phyloP scores from a whole-genome alignment of 345 rosid species.

The Bruguiera parviflora region DNA sequence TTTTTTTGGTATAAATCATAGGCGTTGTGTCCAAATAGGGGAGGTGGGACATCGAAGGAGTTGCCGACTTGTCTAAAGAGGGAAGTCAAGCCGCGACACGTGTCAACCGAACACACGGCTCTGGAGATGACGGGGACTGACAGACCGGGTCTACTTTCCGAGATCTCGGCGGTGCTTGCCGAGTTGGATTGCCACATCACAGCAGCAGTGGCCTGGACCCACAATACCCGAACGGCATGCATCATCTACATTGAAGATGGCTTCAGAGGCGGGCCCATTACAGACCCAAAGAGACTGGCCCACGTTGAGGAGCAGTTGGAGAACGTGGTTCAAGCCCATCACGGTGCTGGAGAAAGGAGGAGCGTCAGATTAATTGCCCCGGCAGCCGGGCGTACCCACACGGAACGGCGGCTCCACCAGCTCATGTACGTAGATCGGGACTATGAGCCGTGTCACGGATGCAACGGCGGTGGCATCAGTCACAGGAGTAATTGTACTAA shows the following conservation, averaged over 20 bases:
- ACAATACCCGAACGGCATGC: slow-evolving; percentile 60
- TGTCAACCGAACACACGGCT: slow-evolving; percentile 64
- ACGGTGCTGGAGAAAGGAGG: slow-evolving; percentile 44
- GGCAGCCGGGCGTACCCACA: slow-evolving; percentile 52
- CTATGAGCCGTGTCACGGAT: slow-evolving; percentile 52
- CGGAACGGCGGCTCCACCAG: slow-evolving; percentile 86
- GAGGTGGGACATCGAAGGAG: slow-evolving; percentile 45
- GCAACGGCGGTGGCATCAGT: slow-evolving; percentile 33
- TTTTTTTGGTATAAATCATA: slow-evolving; percentile 14
- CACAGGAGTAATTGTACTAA: slow-evolving; percentile 47
- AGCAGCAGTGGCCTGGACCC: slow-evolving; percentile 76
- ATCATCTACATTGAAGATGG: slow-evolving; percentile 69
- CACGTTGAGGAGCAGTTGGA: slow-evolving; percentile 53
- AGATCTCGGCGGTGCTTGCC: slow-evolving; percentile 63
- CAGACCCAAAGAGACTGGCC: slow-evolving; percentile 38
- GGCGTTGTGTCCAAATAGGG: slow-evolving; percentile 63
- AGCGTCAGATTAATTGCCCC: slow-evolving; percentile 54
- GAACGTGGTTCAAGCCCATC: slow-evolving; percentile 62
- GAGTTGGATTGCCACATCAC: slow-evolving; percentile 70
- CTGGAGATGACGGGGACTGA: slow-evolving; percentile 69
- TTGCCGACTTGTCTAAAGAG: slow-evolving; percentile 40
- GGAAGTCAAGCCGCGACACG: slow-evolving; percentile 51
- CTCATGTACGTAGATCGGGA: slow-evolving; percentile 64
- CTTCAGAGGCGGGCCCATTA: slow-evolving; percentile 50
- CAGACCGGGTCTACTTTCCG: slow-evolving; percentile 75